These are phyloP conservation scores for Friedmanniomyces simplex DNA, from an alignment of 495 filamentous ascomycete genomes.

Conservation along the genomic window DNA sequence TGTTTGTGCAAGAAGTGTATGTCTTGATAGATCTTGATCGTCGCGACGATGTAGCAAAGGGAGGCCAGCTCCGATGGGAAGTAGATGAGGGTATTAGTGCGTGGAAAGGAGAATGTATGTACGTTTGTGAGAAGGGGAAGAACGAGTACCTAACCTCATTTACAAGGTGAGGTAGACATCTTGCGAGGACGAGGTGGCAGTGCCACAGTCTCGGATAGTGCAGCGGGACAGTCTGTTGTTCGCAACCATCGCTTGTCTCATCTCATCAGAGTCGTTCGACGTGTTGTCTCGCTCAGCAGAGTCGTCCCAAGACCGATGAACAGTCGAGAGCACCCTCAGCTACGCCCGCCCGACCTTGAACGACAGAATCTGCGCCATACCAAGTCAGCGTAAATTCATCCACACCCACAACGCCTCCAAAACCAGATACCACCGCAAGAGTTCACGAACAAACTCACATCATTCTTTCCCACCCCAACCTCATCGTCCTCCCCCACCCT, in stretches of 20 bases:
- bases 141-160: background rate
- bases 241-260: too few relatives aligned
- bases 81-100: background rate
- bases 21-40: too few relatives aligned
- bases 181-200: background rate
- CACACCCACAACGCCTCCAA: background rate
- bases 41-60: background rate
- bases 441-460: slow-evolving; percentile 51
- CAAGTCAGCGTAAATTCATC: slow-evolving; percentile 18
- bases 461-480: slow-evolving; percentile 80
- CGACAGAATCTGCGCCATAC: slow-evolving; percentile 57
- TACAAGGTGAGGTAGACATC: background rate
- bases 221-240: too few relatives aligned
- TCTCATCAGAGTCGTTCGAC: too few relatives aligned
- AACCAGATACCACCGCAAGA: background rate
- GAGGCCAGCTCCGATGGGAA: background rate
- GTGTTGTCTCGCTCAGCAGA: background rate
- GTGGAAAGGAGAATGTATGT: background rate
- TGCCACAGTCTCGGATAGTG: background rate
- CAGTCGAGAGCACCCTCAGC: background rate
- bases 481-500: slow-evolving; percentile 83
- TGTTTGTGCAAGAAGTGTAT: too few relatives aligned
- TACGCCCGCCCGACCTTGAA: slow-evolving; percentile 68
- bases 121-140: background rate
- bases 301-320: background rate